Base-by-base conservation (phyloP, 805 yeast genomes). In the Schizosaccharomyces osmophilus region DNA sequence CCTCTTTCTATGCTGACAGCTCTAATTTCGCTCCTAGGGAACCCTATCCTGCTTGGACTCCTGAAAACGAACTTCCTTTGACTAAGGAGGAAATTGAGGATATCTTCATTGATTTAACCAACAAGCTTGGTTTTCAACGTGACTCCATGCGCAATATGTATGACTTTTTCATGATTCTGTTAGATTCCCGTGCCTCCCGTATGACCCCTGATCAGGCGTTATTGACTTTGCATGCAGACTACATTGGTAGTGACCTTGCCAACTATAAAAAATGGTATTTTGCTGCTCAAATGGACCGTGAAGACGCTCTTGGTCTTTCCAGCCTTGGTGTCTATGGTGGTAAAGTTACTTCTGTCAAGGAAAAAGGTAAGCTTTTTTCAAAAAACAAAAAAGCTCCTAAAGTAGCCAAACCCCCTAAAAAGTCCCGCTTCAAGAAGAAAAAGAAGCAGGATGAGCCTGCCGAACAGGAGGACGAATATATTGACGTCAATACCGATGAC, bases 11-110 rank as follows among this genome's bases (percentile, higher is more conserved):
- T 29, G 57, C 57, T 29, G 57, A 51, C 11, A 29, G 57, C 36
- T 24, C 57, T 22, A 24, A 22, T 9, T 17, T 51, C 5, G n/a
- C 31, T 17, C 19, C 31, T 17, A 22, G 57, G 11, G 93, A 93
- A 72, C 99, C 98, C 42, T 93, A 90, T 72, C 98, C 99, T 55
- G 97, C 98, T 61, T 93, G 98, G 98, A 86, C 96, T 31, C 95
- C 95, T 59, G 97, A 93, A 73, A 89, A 76, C 63, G 78, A 82
- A 70, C 85, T 84, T 26, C 95, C 96, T 8, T 78, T 93, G 58
- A 77, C 85, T 60, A 78, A 80, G 65, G 78, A 74, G 48, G 83
- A 81, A 65, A 83, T 89, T n/a, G 72, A 73, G 63, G 74, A 70
- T 4, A 79, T 85, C 8, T 85, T 89, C 68, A 70, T 72, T 29